Conservation (phyloP, 202 grass and related monocot species). For the Schoenoplectus tabernaemontani region DNA sequence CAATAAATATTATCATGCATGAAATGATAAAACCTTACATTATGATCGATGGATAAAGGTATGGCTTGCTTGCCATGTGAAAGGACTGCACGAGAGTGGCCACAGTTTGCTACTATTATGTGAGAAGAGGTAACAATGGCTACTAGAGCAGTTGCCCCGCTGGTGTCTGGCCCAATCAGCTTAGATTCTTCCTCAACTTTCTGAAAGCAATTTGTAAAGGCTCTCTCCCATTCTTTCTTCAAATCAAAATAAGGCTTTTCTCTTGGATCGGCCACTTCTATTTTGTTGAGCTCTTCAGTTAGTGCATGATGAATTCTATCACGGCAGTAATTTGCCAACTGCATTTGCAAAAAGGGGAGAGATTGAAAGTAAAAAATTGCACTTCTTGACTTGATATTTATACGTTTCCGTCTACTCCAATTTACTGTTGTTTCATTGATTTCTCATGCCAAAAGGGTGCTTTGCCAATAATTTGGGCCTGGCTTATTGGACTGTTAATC, state of each 20-base stretch:
- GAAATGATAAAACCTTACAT: conserved; percentile 28
- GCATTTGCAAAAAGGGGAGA: background rate
- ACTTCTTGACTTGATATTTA: background rate
- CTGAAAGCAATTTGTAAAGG: conserved; percentile 44
- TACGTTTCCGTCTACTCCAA: background rate
- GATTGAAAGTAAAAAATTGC: background rate
- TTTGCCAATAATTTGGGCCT: background rate
- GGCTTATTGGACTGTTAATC: background rate
- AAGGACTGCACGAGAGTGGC: conserved; percentile 69
- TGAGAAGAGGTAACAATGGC: conserved; percentile 52
- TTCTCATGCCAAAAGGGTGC: background rate
- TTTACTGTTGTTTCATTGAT: background rate
- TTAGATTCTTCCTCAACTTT: conserved; percentile 47
- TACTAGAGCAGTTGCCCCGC: conserved; percentile 58
- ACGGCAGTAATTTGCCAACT: conserved; percentile 59
- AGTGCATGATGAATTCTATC: conserved; percentile 56
- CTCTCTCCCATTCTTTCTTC: conserved; percentile 50
- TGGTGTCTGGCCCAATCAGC: conserved; percentile 43
- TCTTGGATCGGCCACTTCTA: conserved; percentile 11
- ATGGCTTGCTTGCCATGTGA: conserved; percentile 42
- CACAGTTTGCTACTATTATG: conserved; percentile 57
- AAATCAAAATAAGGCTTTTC: conserved; percentile 20
- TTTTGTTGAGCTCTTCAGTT: conserved; percentile 29
- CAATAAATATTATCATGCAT: background rate
- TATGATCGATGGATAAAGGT: conserved; percentile 54